A percentile compares a stretch with the other conserved stretches of the same genome.
Conservation (phyloP, 2,329 filamentous ascomycete species). For the Fusarium sp. region DNA sequence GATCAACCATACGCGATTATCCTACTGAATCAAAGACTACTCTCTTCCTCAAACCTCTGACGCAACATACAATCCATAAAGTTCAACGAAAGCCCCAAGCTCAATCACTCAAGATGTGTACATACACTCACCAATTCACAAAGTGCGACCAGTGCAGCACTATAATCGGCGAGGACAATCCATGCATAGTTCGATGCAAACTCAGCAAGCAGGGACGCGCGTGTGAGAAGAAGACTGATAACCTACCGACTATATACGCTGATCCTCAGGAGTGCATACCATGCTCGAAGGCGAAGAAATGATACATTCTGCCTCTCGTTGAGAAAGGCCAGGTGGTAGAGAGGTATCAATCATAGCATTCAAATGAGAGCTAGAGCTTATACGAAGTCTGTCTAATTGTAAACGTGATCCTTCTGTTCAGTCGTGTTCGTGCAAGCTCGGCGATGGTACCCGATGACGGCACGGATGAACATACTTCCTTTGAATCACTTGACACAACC, state of each 20-base stretch:
- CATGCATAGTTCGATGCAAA: background rate
- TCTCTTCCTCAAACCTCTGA: background rate
- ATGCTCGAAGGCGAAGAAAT: background rate
- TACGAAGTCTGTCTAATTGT: background rate
- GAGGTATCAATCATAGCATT: background rate
- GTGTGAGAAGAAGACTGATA: background rate
- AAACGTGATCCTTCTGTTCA: background rate
- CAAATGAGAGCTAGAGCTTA: background rate
- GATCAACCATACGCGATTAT: background rate
- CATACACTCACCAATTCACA: background rate
- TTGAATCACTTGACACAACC: background rate
- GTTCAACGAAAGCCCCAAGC: background rate
- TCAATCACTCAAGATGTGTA: background rate
- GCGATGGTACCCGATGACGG: too few species aligned
- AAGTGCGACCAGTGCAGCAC: background rate
- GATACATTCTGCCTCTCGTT: background rate
- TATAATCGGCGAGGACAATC: background rate
- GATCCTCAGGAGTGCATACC: background rate
- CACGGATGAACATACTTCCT: background rate
- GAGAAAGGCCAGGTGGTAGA: background rate
- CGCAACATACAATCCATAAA: background rate
- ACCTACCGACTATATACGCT: background rate
- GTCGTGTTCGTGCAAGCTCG: background rate
- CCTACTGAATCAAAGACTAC: background rate
- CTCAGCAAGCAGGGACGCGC: background rate